phyloP scores from a whole-genome alignment of 2,329 filamentous ascomycete species.

The Xylariaceae sp. region DNA sequence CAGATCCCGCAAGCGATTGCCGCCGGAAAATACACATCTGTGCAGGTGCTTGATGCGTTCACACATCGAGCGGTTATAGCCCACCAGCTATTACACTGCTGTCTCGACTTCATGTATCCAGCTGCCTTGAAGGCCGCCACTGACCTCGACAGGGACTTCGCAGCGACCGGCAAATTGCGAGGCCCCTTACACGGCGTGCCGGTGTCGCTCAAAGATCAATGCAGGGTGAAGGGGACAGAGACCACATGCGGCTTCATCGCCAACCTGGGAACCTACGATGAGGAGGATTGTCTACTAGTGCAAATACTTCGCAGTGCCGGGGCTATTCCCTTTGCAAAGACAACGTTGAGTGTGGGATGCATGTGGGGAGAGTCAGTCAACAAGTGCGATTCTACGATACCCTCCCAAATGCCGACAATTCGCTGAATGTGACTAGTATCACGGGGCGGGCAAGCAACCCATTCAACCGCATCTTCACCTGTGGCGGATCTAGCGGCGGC shows the following conservation, averaged over 20 bases:
- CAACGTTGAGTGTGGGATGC: slow-evolving; percentile 1
- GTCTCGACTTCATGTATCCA: slow-evolving; percentile 1
- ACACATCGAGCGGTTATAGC: slow-evolving; percentile 1
- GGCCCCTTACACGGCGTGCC: slow-evolving; percentile 1
- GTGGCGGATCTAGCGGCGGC: slow-evolving; percentile 2
- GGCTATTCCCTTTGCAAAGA: slow-evolving; percentile 1
- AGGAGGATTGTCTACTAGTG: slow-evolving; percentile 1
- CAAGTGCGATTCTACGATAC: background rate
- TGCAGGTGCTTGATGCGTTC: slow-evolving; percentile 1
- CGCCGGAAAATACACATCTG: background rate
- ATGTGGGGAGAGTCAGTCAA: slow-evolving; percentile 1
- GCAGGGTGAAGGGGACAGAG: slow-evolving; percentile 1
- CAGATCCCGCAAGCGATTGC: background rate
- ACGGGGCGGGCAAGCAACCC: background rate
- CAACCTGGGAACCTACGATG: background rate
- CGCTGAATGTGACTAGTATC: background rate
- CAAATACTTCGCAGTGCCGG: background rate
- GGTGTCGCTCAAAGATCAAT: slow-evolving; percentile 1
- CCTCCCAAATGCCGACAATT: background rate
- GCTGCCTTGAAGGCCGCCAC: background rate
- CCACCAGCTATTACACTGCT: slow-evolving; percentile 1
- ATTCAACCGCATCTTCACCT: slow-evolving; percentile 1
- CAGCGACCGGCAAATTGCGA: background rate
- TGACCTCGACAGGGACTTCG: background rate
- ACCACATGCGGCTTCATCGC: slow-evolving; percentile 1